A percentile compares a stretch with the other conserved stretches of the same genome.
These are phyloP conservation scores for Didymellaceae sp. DNA, from an alignment of 2,329 filamentous ascomycete genomes.

Conservation along the genomic window DNA sequence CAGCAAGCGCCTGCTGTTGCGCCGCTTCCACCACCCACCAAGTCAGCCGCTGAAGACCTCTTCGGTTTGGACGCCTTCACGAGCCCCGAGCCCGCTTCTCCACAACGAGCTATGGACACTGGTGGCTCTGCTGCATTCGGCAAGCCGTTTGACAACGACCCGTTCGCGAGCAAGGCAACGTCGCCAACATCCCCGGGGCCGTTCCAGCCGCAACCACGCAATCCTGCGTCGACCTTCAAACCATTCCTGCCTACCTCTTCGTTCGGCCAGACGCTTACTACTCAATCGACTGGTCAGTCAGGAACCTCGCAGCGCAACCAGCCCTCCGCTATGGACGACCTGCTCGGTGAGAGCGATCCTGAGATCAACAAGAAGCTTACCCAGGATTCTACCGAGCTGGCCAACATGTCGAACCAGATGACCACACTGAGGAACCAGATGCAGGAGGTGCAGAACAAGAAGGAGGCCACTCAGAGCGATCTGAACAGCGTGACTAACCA, in stretches of 20 bases:
- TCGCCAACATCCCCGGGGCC: conserved; percentile 61
- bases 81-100: conserved; percentile 56
- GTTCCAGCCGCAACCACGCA: conserved; percentile 54
- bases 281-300: conserved; percentile 75
- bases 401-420: conserved; percentile 95
- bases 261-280: conserved; percentile 82
- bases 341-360: conserved; percentile 82
- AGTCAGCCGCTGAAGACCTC: conserved; percentile 89
- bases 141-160: conserved; percentile 62
- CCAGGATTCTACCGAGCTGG: conserved; percentile 87
- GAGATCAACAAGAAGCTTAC: conserved; percentile 88
- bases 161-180: conserved; percentile 63
- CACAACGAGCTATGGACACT: conserved; percentile 72
- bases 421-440: conserved; percentile 90
- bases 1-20: conserved; percentile 56
- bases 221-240: conserved; percentile 70
- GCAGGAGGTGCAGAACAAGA: conserved; percentile 88
- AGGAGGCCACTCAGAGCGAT: conserved; percentile 78
- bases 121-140: conserved; percentile 67
- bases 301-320: conserved; percentile 48
- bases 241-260: conserved; percentile 91
- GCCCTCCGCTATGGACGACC: conserved; percentile 72
- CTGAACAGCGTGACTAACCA: conserved; percentile 81
- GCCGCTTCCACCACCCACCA: conserved; percentile 55
- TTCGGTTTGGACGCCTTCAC: conserved; percentile 85